phyloP scores from a whole-genome alignment of 371 early-diverging fungal genomes.

The Saksenaea vasiformis region DNA sequence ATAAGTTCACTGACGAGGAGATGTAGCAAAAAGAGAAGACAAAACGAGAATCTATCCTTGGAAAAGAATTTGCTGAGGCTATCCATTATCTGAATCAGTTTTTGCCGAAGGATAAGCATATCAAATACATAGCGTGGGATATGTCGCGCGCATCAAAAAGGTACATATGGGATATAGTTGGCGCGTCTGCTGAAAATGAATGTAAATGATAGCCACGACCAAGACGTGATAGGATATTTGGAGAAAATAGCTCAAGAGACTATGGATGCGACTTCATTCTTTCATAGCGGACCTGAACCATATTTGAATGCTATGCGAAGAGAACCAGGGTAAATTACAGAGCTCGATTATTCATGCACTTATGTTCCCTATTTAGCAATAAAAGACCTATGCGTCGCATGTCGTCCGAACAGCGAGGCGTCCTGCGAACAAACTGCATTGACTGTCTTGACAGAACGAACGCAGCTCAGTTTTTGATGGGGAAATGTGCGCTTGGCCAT shows the following conservation, averaged over 20 bases:
- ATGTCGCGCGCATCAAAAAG: slow-evolving; percentile 96
- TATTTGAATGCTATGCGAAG: slow-evolving; percentile 51
- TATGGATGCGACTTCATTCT: slow-evolving; percentile 86
- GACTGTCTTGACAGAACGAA: slow-evolving; percentile 99
- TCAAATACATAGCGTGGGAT: slow-evolving; percentile 94
- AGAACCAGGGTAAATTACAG: background rate
- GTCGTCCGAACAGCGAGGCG: slow-evolving; percentile 70
- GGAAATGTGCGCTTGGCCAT: slow-evolving; percentile 91
- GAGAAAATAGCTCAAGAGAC: slow-evolving; percentile 90
- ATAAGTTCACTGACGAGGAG: background rate
- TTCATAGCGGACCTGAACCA: slow-evolving; percentile 87
- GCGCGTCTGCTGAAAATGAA: background rate
- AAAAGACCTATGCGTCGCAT: background rate
- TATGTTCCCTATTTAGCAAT: background rate
- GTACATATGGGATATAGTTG: slow-evolving; percentile 27
- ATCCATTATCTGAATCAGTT: slow-evolving; percentile 89
- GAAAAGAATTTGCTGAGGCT: slow-evolving; percentile 82
- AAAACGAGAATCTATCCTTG: slow-evolving; percentile 83
- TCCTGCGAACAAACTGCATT: slow-evolving; percentile 98
- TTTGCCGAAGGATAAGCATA: slow-evolving; percentile 76
- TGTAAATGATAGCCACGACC: slow-evolving; percentile 64
- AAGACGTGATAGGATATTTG: slow-evolving; percentile 88
- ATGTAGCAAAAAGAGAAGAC: slow-evolving; percentile 83
- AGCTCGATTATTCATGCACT: background rate
- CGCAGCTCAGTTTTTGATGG: slow-evolving; percentile 97